phyloP scores from a whole-genome alignment of 1,284 basidiomycete genomes.

The Thecaphora thlaspeos region DNA sequence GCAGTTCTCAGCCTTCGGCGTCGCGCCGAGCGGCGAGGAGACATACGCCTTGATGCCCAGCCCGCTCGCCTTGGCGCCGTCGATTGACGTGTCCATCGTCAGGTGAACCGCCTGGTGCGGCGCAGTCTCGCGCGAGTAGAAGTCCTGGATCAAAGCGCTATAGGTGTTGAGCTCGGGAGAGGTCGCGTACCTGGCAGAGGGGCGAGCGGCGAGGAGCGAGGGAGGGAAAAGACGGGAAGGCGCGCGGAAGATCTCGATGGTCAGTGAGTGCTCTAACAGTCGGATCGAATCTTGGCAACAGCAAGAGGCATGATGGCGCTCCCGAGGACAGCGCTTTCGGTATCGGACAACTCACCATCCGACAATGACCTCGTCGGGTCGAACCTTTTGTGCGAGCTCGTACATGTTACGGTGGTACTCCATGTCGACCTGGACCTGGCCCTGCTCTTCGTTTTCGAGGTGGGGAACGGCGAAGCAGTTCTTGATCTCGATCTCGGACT shows the following conservation, averaged over 20 bases:
- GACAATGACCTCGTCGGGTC: conserved; percentile 81
- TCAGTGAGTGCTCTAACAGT: too few relatives aligned
- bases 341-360: conserved; percentile 75
- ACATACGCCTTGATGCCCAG: conserved; percentile 78
- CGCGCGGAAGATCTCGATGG: too few relatives aligned
- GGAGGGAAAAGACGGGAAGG: neutral
- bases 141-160: conserved; percentile 97
- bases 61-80: conserved; percentile 33
- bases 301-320: too few relatives aligned
- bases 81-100: conserved; percentile 80
- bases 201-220: neutral
- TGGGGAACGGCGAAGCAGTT: conserved; percentile 55
- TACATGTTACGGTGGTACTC: conserved; percentile 93
- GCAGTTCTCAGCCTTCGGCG: conserved; percentile 54
- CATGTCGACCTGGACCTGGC: conserved; percentile 78
- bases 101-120: conserved; percentile 89
- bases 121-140: conserved; percentile 87
- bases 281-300: too few relatives aligned
- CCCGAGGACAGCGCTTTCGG: too few relatives aligned
- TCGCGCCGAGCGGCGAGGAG: conserved; percentile 64
- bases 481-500: conserved; percentile 59
- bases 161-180: conserved; percentile 83
- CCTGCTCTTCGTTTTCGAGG: conserved; percentile 70
- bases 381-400: conserved; percentile 80
- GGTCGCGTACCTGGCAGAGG: conserved; percentile 40